Base-by-base conservation (phyloP, 2,329 filamentous ascomycete species). In the Xylariaceae sp. region DNA sequence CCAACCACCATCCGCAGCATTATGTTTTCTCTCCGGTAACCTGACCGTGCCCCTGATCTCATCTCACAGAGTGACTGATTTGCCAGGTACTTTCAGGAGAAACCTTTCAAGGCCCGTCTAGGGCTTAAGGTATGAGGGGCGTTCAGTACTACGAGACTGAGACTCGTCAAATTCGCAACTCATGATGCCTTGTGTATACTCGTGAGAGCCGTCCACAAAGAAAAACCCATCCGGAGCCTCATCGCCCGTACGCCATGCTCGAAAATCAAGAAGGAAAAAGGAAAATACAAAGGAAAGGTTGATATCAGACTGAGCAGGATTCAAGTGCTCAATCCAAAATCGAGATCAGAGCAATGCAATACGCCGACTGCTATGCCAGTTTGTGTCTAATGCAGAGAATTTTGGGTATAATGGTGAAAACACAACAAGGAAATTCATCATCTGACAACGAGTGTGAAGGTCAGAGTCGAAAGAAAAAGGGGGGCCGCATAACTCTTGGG, bases 301-400 rank as follows among this genome's bases (percentile, higher is more conserved):
- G 56, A 66, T 64, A 56, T 62, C 53, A 57, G 56, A 60, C 62
- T 60, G 53, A 68, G 64, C 63, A 62, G 57, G 66, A 30, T 30
- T 66, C 56, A 66, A 67, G 71, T 71, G 62, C 67, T 65, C 60
- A 66, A 70, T 70, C 70, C 68, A 70, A 69, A 64, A 61, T 62
- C 65, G 59, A 67, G 64, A 64, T 63, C 64, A 61, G 63, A 65
- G 66, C 66, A 64, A 69, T 70, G 70, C 65, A 67, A 65, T 63
- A 64, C 57, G 62, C 65, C 65, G 64, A 63, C 55, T 68, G 64
- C 65, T 70, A 70, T 71, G 70, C 68, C 65, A 68, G 71, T 70
- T 67, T 66, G 61, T 68, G 64, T 70, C 68, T 69, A 69, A 68
- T 67, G 67, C 64, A 65, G 66, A 64, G 48, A 63, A 60, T 64